A percentile compares a stretch with the other conserved stretches of the same genome.
phyloP scores from a whole-genome alignment of 345 rosid species.

The rapeseed (Brassica napus) region Da-Ae NC_063452.1:4013001-4013500 shows the following conservation, averaged over 20 bases:
- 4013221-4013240: not conserved
- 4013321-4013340: conserved; percentile 34
- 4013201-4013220: conserved; percentile 25
- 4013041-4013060: conserved; percentile 46
- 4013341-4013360: conserved; percentile 25
- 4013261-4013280: conserved; percentile 10
- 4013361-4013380: conserved; percentile 29
- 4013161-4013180: conserved; percentile 28
- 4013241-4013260: not conserved
- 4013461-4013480: conserved; percentile 39
- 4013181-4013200: conserved; percentile 30
- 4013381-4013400: conserved; percentile 34
- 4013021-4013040: conserved; percentile 67
- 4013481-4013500: conserved; percentile 40
- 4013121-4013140: conserved; percentile 53
- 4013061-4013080: conserved; percentile 59
- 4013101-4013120: conserved; percentile 49
- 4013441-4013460: conserved; percentile 46
- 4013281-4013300: conserved; percentile 22
- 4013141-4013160: conserved; percentile 38
- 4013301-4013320: conserved; percentile 25
- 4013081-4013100: conserved; percentile 41
- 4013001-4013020: conserved; percentile 74
- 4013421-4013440: conserved; percentile 36
- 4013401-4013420: conserved; percentile 27